Base-by-base conservation (phyloP, 371 early-diverging fungal species). In the Rhizomucor pusillus region DNA sequence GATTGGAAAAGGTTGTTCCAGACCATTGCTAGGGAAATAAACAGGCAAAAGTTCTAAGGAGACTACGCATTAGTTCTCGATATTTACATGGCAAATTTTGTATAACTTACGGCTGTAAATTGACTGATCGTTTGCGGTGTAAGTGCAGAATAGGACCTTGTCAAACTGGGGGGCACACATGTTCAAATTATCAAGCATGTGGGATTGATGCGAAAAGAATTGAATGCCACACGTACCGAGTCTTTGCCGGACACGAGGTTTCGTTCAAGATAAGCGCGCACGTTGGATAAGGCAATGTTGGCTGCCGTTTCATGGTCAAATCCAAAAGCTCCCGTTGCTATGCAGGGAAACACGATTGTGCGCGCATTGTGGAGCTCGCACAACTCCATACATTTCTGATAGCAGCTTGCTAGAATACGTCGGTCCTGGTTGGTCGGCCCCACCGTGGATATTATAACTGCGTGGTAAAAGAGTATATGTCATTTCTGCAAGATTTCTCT, bases 291-390 rank as follows among this genome's bases (percentile, higher is more conserved):
- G 1, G 88, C 95, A 5, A 92, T 83, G 13, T 77, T 60, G 3
- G 91, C 89, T 1, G 95, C 95, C 1, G 61, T 57, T 35, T 58
- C 67, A 41, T 88, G 81, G 46, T 91, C 89, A 56, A 88, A 94
- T 2, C 92, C 92, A 57, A 87, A 92, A 1, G 90, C 85, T 5
- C 95, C 95, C 1, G 92, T 92, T 0, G 91, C 85, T 6, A 92
- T 82, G 59, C 92, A 94, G 7, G 90, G 90, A 54, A 93, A 94
- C 5, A 90, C 91, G 20, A 93, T 79, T 0, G 82, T 71, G 3
- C 73, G 71, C 33, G 87, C 49, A 0, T 74, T 62, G 25, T 85
- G 70, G 43, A 81, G 65, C 19, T 56, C 50, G 5, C 81, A 64
- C 10, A 91, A 52, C 12, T 85, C 57, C 36, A 93, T 61, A 0